phyloP scores from a whole-genome alignment of 139 green algal genomes.

The Closterium sp. region DNA sequence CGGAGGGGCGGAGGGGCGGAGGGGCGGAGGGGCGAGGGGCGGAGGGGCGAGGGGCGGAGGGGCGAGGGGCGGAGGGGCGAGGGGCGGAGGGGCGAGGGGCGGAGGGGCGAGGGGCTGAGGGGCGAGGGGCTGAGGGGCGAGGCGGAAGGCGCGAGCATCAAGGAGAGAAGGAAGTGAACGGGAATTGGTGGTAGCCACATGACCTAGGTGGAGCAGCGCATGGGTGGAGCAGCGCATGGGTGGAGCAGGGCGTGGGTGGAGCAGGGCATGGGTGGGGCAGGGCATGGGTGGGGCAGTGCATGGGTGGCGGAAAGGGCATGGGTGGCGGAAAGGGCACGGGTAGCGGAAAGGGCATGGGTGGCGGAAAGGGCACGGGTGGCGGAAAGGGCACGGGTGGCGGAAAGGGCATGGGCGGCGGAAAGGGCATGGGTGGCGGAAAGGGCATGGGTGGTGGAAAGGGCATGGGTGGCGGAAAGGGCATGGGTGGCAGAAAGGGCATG shows the following conservation, averaged over 20 bases:
- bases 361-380: neutral
- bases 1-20: too few species aligned
- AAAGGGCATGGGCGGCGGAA: neutral
- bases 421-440: too few species aligned
- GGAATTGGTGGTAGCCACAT: neutral
- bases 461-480: too few species aligned
- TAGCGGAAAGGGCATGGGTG: slow-evolving; percentile 37
- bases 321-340: neutral
- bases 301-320: neutral
- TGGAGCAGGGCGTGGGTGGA: neutral
- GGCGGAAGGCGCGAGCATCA: too few species aligned
- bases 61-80: neutral
- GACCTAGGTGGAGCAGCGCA: neutral
- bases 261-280: too few species aligned
- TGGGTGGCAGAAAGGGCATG: neutral
- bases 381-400: neutral
- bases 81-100: too few species aligned
- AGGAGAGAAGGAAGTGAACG: too few species aligned
- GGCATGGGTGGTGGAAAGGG: neutral
- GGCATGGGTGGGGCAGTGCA: too few species aligned
- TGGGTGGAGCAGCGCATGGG: neutral
- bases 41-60: neutral
- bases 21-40: too few species aligned
- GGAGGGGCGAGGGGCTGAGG: too few species aligned
- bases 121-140: too few species aligned